Percentiles rank a stretch among this genome's conserved stretches.
Evolutionary conservation across 768 basidiomycete genomes (phyloP).

Genomic region (Punctularia strigosozonata): DNA sequence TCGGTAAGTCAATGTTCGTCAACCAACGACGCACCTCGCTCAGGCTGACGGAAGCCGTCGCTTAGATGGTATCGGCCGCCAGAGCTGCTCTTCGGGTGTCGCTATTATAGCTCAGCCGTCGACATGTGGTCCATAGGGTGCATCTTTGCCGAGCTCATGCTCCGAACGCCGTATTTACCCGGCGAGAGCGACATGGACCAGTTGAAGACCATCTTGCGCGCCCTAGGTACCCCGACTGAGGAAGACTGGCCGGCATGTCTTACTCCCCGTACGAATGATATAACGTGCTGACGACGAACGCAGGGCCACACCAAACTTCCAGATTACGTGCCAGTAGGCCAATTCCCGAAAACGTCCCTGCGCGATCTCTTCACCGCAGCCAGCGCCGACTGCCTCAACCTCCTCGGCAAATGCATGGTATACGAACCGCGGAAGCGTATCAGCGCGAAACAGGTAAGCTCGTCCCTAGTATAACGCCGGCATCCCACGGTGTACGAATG

Average conservation of each 20-base stretch:
- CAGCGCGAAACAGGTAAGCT: slow-evolving; percentile 61
- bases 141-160: slow-evolving; percentile 95
- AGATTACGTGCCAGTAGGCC: slow-evolving; percentile 78
- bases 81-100: slow-evolving; percentile 82
- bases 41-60: slow-evolving; percentile 2
- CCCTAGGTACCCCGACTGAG: slow-evolving; percentile 91
- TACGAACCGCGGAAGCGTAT: slow-evolving; percentile 84
- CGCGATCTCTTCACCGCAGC: slow-evolving; percentile 88
- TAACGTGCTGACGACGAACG: background rate
- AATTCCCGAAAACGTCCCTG: slow-evolving; percentile 73
- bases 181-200: slow-evolving; percentile 98
- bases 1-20: slow-evolving; percentile 47
- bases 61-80: slow-evolving; percentile 95
- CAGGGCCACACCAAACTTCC: slow-evolving; percentile 88
- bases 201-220: slow-evolving; percentile 86
- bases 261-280: background rate
- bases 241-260: slow-evolving; percentile 79
- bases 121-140: slow-evolving; percentile 98
- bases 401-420: slow-evolving; percentile 66
- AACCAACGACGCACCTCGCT: slow-evolving; percentile 1
- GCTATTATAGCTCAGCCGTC: slow-evolving; percentile 85
- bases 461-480: too few relatives aligned
- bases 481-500: too few relatives aligned
- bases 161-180: slow-evolving; percentile 89
- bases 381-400: slow-evolving; percentile 71